These are phyloP conservation scores for Oryza meridionalis DNA, from an alignment of 176 grass and related monocot species.

Conservation along the genomic window DNA sequence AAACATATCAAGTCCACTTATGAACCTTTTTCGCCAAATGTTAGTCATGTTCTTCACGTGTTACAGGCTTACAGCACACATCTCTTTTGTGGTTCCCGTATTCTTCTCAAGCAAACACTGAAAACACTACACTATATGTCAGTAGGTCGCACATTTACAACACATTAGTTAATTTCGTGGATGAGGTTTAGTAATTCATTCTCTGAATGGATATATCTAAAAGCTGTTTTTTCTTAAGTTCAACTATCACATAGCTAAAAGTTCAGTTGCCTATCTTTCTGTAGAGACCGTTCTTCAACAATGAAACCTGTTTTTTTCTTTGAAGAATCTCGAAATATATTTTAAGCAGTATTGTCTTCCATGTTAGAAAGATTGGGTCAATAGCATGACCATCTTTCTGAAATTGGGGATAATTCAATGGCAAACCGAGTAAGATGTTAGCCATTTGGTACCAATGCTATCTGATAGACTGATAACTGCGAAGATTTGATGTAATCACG, in stretches of 20 bases:
- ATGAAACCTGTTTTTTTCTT: background rate
- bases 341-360: background rate
- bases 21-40: background rate
- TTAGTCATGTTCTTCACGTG: conserved; percentile 39
- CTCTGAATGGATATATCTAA: background rate
- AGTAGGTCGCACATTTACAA: background rate
- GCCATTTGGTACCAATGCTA: background rate
- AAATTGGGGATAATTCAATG: background rate
- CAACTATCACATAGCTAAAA: background rate
- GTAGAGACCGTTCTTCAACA: background rate
- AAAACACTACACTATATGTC: background rate
- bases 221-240: background rate
- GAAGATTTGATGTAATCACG: background rate
- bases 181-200: conserved; percentile 4
- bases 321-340: background rate
- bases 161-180: background rate
- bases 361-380: background rate
- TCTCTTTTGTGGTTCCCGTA: background rate
- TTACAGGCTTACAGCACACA: background rate
- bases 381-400: background rate
- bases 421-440: background rate
- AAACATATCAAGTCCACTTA: conserved; percentile 14
- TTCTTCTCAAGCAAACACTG: background rate
- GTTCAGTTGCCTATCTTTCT: background rate
- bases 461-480: background rate